phyloP scores from a whole-genome alignment of 495 filamentous ascomycete genomes.

The Apodospora peruviana region DNA sequence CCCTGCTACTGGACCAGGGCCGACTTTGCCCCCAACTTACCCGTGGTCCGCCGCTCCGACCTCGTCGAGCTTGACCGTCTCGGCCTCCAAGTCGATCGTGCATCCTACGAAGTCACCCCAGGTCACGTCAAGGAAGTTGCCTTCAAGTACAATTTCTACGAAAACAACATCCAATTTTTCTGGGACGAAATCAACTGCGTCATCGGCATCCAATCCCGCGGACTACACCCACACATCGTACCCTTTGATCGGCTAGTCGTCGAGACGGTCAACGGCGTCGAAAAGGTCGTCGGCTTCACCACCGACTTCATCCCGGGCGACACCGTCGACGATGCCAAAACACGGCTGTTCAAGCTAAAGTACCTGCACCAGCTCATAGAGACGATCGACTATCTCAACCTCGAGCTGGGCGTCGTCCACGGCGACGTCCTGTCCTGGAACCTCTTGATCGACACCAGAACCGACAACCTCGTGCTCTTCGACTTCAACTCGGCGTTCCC shows the following conservation, averaged over 20 bases:
- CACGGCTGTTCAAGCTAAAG: slow-evolving; percentile 8
- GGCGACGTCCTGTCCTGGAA: slow-evolving; percentile 4
- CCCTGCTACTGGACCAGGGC: background rate
- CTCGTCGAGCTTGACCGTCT: slow-evolving; percentile 8
- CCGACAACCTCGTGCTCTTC: slow-evolving; percentile 5
- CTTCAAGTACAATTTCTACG: slow-evolving; percentile 12
- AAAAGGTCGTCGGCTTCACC: slow-evolving; percentile 9
- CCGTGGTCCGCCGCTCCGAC: slow-evolving; percentile 1
- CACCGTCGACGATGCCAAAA: slow-evolving; percentile 1
- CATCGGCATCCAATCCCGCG: slow-evolving; percentile 23
- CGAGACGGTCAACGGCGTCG: slow-evolving; percentile 8
- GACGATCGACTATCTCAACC: slow-evolving; percentile 14
- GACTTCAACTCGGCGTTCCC: slow-evolving; percentile 8
- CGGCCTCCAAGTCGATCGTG: slow-evolving; percentile 5
- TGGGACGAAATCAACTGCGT: slow-evolving; percentile 33
- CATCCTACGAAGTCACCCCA: background rate
- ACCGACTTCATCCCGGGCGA: slow-evolving; percentile 9
- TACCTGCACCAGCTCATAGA: slow-evolving; percentile 8
- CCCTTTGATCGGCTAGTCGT: slow-evolving; percentile 30
- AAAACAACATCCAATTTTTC: slow-evolving; percentile 6
- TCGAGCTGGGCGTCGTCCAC: slow-evolving; percentile 6
- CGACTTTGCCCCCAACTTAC: background rate
- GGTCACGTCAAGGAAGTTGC: slow-evolving; percentile 5
- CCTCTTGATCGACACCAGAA: slow-evolving; percentile 8
- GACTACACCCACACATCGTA: slow-evolving; percentile 34